phyloP scores from a whole-genome alignment of 2,329 filamentous ascomycete species.

The Xylaria hypoxylon region DNA sequence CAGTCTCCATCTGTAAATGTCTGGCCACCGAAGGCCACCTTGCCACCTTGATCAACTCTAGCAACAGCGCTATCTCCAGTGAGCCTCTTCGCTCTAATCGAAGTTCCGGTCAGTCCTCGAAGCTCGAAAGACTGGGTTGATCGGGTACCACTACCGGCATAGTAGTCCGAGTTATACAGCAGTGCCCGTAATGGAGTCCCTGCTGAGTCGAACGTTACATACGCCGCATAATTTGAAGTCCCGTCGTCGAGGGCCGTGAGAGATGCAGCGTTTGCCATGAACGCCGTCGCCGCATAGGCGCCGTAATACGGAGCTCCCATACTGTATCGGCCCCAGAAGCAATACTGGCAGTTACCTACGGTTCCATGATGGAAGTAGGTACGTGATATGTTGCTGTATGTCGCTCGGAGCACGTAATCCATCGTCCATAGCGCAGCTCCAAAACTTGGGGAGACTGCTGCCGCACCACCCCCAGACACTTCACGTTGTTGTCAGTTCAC shows the following conservation, averaged over 20 bases:
- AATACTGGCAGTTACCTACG: conserved; percentile 60
- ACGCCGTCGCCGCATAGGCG: conserved; percentile 60
- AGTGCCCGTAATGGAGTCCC: conserved; percentile 54
- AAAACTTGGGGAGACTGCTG: conserved; percentile 58
- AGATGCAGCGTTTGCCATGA: conserved; percentile 57
- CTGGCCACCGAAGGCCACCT: conserved; percentile 59
- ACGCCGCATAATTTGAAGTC: conserved; percentile 58
- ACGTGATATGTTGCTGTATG: conserved; percentile 54
- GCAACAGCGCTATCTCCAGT: conserved; percentile 58
- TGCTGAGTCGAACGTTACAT: conserved; percentile 57
- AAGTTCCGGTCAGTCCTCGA: conserved; percentile 54
- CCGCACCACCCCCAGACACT: conserved; percentile 55
- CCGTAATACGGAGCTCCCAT: conserved; percentile 66
- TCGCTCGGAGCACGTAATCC: conserved; percentile 57
- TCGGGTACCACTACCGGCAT: conserved; percentile 50
- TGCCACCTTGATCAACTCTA: conserved; percentile 58
- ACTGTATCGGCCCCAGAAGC: conserved; percentile 54
- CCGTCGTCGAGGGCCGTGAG: conserved; percentile 60
- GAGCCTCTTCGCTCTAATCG: conserved; percentile 57
- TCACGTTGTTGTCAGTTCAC: conserved; percentile 2
- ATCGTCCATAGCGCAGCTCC: conserved; percentile 64
- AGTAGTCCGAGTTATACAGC: conserved; percentile 62
- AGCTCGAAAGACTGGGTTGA: conserved; percentile 56
- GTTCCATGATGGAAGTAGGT: conserved; percentile 65
- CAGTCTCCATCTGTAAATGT: conserved; percentile 60